phyloP scores from a whole-genome alignment of 1,139 yeast species.

The Groenewaldozyma sp. region DNA sequence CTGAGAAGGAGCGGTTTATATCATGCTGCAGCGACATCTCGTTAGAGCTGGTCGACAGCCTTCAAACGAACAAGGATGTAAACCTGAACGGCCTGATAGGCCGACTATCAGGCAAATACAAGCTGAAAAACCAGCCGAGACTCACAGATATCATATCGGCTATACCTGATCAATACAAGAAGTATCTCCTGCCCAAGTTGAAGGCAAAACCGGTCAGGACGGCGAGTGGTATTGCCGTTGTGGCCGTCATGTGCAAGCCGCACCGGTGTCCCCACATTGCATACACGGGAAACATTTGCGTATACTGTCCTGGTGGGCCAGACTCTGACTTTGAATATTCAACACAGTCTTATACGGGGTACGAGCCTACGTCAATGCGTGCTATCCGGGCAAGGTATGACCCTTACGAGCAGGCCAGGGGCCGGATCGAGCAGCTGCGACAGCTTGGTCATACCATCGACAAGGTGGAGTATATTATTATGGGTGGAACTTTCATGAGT shows the following conservation, averaged over 20 bases:
- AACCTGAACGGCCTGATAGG: constrained; percentile 86
- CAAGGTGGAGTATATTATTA: constrained; percentile 91
- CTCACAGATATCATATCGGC: constrained; percentile 90
- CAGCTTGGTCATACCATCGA: constrained; percentile 95
- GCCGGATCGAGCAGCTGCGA: constrained; percentile 90
- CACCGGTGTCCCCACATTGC: constrained; percentile 99
- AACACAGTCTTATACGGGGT: constrained; percentile 96
- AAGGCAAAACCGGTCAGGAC: constrained; percentile 98
- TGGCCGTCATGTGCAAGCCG: constrained; percentile 98
- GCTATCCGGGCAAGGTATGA: constrained; percentile 97
- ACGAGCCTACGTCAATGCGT: constrained; percentile 98
- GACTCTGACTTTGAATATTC: constrained; percentile 97
- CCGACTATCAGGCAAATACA: constrained; percentile 79
- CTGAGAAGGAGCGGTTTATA: constrained; percentile 82
- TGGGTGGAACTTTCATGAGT: constrained; percentile 99
- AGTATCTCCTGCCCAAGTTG: constrained; percentile 80
- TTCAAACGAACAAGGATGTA: constrained; percentile 67
- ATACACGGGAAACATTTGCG: constrained; percentile 96
- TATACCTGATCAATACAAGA: constrained; percentile 92
- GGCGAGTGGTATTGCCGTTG: constrained; percentile 95
- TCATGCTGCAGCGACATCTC: constrained; percentile 93
- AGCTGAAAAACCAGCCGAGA: constrained; percentile 85
- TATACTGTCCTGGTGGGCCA: constrained; percentile 99
- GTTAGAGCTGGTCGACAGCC: constrained; percentile 71
- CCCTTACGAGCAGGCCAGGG: constrained; percentile 98